phyloP scores from a whole-genome alignment of 495 filamentous ascomycete species.

The Aspergillus homomorphus region DNA sequence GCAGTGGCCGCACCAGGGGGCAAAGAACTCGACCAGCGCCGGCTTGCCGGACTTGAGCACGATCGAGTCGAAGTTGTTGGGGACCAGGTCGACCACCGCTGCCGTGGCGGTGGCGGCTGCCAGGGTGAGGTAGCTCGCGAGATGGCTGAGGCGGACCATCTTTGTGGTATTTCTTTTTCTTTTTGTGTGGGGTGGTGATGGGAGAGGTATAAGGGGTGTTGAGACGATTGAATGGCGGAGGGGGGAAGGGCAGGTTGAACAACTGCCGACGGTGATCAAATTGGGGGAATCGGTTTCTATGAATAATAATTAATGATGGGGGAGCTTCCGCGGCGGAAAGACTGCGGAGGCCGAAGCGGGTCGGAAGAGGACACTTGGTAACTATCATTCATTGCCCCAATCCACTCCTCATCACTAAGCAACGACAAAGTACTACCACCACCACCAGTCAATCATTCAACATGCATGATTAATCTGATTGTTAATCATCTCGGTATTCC shows the following conservation, averaged over 20 bases:
- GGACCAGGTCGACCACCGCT: slow-evolving; percentile 78
- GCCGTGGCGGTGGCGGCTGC: slow-evolving; percentile 36
- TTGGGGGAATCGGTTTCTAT: not conserved
- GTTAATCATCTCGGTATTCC: not conserved
- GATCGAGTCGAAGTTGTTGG: slow-evolving; percentile 83
- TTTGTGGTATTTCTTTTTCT: slow-evolving; percentile 11
- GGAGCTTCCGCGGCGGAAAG: slow-evolving; percentile 15
- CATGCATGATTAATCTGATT: not conserved
- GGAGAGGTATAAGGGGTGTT: too few relatives aligned
- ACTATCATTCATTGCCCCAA: not conserved
- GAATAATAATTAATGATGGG: slow-evolving; percentile 3
- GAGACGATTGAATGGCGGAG: not conserved
- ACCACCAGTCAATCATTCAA: not conserved
- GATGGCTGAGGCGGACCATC: slow-evolving; percentile 49
- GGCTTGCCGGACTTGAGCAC: slow-evolving; percentile 92
- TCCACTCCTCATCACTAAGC: slow-evolving; percentile 1
- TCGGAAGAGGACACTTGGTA: slow-evolving; percentile 27
- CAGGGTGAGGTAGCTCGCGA: slow-evolving; percentile 44
- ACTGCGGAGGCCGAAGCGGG: slow-evolving; percentile 7
- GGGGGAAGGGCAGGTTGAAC: not conserved
- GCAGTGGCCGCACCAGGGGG: slow-evolving; percentile 99
- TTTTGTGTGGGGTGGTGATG: not conserved
- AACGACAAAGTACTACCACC: not conserved
- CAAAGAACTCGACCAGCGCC: slow-evolving; percentile 97
- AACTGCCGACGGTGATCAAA: not conserved